Conservation (phyloP, 441 rosid species). For the Euphorbia schlechtendalii region DNA sequence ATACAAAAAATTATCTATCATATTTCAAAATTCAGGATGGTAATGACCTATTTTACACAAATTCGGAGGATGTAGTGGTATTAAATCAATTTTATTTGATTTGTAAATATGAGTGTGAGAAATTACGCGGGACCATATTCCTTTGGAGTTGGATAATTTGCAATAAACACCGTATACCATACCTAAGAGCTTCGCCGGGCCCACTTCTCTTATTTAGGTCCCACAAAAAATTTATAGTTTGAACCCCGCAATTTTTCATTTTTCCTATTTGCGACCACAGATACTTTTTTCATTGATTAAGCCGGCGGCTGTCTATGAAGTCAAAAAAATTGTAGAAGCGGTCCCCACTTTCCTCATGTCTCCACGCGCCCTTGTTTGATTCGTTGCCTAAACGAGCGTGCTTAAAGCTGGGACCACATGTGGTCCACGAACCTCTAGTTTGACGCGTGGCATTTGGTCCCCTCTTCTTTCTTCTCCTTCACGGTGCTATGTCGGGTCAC, state of each 20-base stretch:
- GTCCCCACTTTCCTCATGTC: slow-evolving; percentile 37
- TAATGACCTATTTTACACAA: too few species aligned
- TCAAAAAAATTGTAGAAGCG: slow-evolving; percentile 40
- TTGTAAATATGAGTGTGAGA: too few species aligned
- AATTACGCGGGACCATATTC: slow-evolving; percentile 63
- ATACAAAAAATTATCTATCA: too few species aligned
- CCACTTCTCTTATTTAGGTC: slow-evolving; percentile 14
- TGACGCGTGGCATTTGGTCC: slow-evolving; percentile 43
- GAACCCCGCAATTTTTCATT: too few species aligned
- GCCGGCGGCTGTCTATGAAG: slow-evolving; percentile 93
- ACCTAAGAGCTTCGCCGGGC: slow-evolving; percentile 12
- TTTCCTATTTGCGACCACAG: slow-evolving; percentile 20
- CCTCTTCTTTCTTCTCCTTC: slow-evolving; percentile 1
- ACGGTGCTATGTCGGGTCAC: slow-evolving; percentile 6
- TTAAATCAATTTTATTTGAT: too few species aligned
- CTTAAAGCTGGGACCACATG: slow-evolving; percentile 42
- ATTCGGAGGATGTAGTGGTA: too few species aligned
- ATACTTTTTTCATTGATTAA: slow-evolving; percentile 30
- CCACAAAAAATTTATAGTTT: background rate
- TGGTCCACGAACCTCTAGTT: slow-evolving; percentile 36
- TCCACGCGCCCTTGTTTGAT: slow-evolving; percentile 52
- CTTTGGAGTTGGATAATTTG: slow-evolving; percentile 32
- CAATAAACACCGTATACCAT: slow-evolving; percentile 26
- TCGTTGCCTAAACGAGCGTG: slow-evolving; percentile 40
- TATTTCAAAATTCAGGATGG: too few species aligned